Evolutionary conservation across 768 basidiomycete genomes (phyloP), one percentile per base, ranked within the genome.

Genomic region (Boletus barrowsii): DNA sequence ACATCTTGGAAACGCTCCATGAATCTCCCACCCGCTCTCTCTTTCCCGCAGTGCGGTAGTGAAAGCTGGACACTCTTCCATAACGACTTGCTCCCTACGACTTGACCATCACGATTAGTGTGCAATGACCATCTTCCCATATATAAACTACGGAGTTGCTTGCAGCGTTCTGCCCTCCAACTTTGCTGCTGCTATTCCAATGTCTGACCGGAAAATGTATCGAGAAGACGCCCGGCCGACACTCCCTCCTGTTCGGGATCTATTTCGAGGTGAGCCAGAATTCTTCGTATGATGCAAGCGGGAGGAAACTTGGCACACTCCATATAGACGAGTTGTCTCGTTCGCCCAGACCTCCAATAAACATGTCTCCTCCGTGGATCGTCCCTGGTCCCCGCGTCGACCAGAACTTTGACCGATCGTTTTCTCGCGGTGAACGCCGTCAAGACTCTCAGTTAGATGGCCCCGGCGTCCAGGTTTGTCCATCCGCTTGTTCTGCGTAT

Each of bases 211-310:
- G 56, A 59, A 49, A 56, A 51, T 44, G 24, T 54, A 52, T 49
- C 61, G 62, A 53, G 70, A 69, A 8, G 59, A 62, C 33, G 29
- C 47, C 29, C 80, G 85, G 42, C 83, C 84, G 50, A 85, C 81
- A 15, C 82, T 89, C 54, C 87, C 87, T 39, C 79, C 86, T 44
- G 87, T 89, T 51, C 83, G 84, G 47, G 83, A 86, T 68, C 71
- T 88, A 55, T 84, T 88, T 64, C 73, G 79, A 76, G 80, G 87
- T 84, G 53, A 61, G 58, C 48, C 47, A 46, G n/a, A 3, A 10
- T 36, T 40, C 36, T 47, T 49, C 35, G 26, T 44, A 8, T 53
- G 37, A 14, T 50, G 35, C 39, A 44, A 36, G 11, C 35, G 24
- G 22, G n/a, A 14, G 37, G 35, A 35, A 42, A 42, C 45, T 44